Evolutionary conservation across 768 basidiomycete genomes (phyloP).

Genomic region (Termitomyces heimii): DNA sequence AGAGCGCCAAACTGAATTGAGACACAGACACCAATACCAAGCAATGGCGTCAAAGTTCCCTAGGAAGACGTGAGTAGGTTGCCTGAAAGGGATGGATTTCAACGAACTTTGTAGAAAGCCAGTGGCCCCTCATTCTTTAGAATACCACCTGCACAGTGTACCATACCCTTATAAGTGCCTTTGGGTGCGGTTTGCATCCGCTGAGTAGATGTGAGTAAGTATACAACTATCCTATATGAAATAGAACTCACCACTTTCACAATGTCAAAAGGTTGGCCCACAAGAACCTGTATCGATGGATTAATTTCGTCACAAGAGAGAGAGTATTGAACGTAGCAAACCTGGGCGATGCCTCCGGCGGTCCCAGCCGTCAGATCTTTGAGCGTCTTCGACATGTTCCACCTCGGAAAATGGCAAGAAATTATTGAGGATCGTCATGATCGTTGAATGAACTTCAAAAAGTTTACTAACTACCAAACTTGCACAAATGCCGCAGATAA

Average conservation of each 20-base stretch:
- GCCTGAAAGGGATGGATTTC: background rate
- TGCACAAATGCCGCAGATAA: slow-evolving; percentile 26
- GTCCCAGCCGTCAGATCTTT: slow-evolving; percentile 90
- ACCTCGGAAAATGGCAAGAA: background rate
- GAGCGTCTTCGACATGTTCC: slow-evolving; percentile 54
- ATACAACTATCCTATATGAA: background rate
- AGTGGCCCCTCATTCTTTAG: slow-evolving; percentile 87
- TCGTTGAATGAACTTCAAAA: slow-evolving; percentile 10
- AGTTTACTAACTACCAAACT: slow-evolving; percentile 19
- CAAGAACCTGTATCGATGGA: slow-evolving; percentile 53
- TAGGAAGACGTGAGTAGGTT: slow-evolving; percentile 22
- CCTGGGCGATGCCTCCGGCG: slow-evolving; percentile 88
- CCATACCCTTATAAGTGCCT: slow-evolving; percentile 84
- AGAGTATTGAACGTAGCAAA: slow-evolving; percentile 18
- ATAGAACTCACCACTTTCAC: slow-evolving; percentile 81
- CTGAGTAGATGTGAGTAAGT: slow-evolving; percentile 28
- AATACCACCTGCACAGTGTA: slow-evolving; percentile 87
- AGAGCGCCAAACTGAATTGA: slow-evolving; percentile 94
- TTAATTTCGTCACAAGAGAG: slow-evolving; percentile 10
- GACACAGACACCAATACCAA: slow-evolving; percentile 92
- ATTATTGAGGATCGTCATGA: slow-evolving; percentile 4
- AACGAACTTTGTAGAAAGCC: slow-evolving; percentile 87
- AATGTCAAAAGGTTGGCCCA: slow-evolving; percentile 95
- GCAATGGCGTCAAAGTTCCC: slow-evolving; percentile 86
- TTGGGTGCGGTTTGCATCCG: slow-evolving; percentile 92